Conservation (phyloP, 495 filamentous ascomycete genomes). For the Hypoxylon cercidicola region DNA sequence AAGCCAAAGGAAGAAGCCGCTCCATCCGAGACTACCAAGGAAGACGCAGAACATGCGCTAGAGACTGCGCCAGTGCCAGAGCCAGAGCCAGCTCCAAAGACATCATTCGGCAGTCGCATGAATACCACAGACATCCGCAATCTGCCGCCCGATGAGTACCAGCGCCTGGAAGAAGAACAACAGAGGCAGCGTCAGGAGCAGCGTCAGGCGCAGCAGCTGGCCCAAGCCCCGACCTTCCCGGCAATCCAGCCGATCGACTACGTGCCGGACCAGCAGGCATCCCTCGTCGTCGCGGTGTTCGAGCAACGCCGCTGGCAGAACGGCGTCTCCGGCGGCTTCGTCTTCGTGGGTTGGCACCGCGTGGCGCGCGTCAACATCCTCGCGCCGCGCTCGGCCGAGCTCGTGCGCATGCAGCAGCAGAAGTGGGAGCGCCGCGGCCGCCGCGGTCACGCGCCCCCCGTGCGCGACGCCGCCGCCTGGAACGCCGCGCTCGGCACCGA, state of each 20-base stretch:
- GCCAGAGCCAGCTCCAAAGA: background rate
- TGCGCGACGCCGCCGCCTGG: constrained; percentile 24
- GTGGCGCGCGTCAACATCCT: constrained; percentile 39
- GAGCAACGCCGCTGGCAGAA: constrained; percentile 15
- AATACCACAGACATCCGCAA: constrained; percentile 22
- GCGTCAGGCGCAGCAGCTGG: background rate
- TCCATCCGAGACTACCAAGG: background rate
- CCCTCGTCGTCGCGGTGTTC: constrained; percentile 42
- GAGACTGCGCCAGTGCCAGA: background rate
- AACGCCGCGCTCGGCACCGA: constrained; percentile 17
- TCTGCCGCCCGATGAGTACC: constrained; percentile 8
- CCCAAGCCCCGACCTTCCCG: constrained; percentile 1
- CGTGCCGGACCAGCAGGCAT: constrained; percentile 7
- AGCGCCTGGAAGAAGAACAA: constrained; percentile 8
- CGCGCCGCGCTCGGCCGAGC: constrained; percentile 35
- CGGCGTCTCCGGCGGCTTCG: constrained; percentile 1
- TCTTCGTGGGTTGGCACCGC: constrained; percentile 42
- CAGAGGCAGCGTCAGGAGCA: background rate
- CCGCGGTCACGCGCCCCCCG: constrained; percentile 10
- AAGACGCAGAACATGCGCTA: constrained; percentile 3
- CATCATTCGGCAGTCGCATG: constrained; percentile 7
- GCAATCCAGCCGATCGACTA: constrained; percentile 40
- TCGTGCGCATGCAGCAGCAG: constrained; percentile 39
- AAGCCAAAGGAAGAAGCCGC: constrained; percentile 1
- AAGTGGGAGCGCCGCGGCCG: constrained; percentile 41